Conservation (phyloP, 352 stramenopile species). For the Globisporangium heterothallicum region DNA sequence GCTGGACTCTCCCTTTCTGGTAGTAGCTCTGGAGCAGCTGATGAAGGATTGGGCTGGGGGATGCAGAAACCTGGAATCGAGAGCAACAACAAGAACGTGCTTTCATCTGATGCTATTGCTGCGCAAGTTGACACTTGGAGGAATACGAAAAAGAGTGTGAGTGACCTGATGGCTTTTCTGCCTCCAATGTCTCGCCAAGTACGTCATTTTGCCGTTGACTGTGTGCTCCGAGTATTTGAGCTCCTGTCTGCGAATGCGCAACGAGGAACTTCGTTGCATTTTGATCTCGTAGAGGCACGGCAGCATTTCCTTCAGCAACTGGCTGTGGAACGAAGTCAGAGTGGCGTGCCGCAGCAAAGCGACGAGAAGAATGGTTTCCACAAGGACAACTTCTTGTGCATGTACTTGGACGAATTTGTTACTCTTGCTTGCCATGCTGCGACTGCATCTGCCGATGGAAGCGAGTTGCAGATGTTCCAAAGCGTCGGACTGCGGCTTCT, state of each 20-base stretch:
- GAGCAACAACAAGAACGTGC: slow-evolving; percentile 10
- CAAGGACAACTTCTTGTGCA: slow-evolving; percentile 66
- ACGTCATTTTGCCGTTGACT: slow-evolving; percentile 71
- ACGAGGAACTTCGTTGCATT: slow-evolving; percentile 41
- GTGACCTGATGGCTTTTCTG: slow-evolving; percentile 48
- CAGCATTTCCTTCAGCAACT: slow-evolving; percentile 42
- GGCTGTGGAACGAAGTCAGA: neutral
- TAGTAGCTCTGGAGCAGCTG: neutral
- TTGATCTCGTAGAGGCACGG: slow-evolving; percentile 56
- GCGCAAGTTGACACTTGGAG: slow-evolving; percentile 70
- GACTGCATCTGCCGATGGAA: slow-evolving; percentile 58
- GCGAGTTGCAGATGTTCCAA: slow-evolving; percentile 79
- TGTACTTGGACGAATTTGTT: slow-evolving; percentile 87
- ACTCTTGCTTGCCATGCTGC: slow-evolving; percentile 76
- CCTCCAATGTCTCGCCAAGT: slow-evolving; percentile 71
- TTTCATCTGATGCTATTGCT: slow-evolving; percentile 33
- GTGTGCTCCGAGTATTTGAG: slow-evolving; percentile 71
- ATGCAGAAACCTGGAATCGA: slow-evolving; percentile 2
- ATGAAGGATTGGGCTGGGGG: slow-evolving; percentile 7
- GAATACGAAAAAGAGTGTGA: slow-evolving; percentile 60
- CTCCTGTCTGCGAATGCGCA: slow-evolving; percentile 27
- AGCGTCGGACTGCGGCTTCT: slow-evolving; percentile 60
- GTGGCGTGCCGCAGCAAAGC: neutral
- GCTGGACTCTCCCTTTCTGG: slow-evolving; percentile 8
- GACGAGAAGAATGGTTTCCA: slow-evolving; percentile 7